phyloP scores from a whole-genome alignment of 306 rosid genomes.

The Prinsepia uniflora region DNA sequence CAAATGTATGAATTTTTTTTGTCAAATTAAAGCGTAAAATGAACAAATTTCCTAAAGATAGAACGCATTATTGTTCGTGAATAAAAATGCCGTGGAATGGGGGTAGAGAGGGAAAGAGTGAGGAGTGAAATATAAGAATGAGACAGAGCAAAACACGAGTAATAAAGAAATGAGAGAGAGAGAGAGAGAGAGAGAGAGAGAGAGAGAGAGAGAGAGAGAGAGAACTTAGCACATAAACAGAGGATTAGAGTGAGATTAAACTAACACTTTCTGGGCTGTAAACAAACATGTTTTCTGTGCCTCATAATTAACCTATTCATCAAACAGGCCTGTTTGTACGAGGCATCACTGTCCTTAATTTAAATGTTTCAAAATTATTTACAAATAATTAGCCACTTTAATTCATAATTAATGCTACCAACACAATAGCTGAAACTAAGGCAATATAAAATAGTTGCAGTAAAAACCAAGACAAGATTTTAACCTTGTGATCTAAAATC shows the following conservation, averaged over 20 bases:
- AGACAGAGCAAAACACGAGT: conserved; percentile 22
- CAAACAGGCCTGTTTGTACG: conserved; percentile 13
- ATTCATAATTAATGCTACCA: background rate
- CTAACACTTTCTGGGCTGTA: background rate
- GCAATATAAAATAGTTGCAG: no score
- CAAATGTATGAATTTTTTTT: no score
- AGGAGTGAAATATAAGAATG: background rate
- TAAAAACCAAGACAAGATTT: no score
- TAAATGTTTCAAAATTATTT: no score
- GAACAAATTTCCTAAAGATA: background rate
- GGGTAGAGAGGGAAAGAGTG: background rate
- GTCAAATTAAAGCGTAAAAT: no score
- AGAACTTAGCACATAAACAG: conserved; percentile 1
- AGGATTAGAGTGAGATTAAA: conserved; percentile 9
- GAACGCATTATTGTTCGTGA: background rate
- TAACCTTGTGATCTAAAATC: background rate
- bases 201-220: background rate
- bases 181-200: background rate
- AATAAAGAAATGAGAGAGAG: conserved; percentile 8
- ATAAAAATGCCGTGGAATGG: no score
- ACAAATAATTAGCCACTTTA: no score
- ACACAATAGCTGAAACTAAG: background rate
- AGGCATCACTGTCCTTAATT: background rate
- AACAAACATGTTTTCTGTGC: conserved; percentile 8
- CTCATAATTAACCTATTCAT: conserved; percentile 13